Evolutionary conservation across 345 rosid genomes (phyloP).

Genomic region (Arabidopsis arenosa): DNA sequence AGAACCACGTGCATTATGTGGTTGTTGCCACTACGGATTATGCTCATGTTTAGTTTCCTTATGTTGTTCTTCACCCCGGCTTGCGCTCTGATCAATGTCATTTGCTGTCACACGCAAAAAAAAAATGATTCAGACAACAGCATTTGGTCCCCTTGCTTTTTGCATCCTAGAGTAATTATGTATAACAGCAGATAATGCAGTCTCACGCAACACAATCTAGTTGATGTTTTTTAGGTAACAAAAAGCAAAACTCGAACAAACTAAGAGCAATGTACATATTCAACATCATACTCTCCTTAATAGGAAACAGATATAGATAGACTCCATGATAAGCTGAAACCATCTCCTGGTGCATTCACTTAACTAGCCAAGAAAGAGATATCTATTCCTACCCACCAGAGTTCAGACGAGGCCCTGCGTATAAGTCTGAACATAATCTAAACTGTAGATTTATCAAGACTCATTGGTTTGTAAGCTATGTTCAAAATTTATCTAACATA

Average conservation of each 20-base stretch:
- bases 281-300: constrained; percentile 9
- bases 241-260: neutral
- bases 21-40: constrained; percentile 74
- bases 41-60: constrained; percentile 82
- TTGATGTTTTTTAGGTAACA: neutral
- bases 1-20: constrained; percentile 82
- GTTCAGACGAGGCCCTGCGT: neutral
- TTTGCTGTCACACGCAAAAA: constrained; percentile 61
- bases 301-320: too few species aligned
- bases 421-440: neutral
- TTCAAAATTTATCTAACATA: neutral
- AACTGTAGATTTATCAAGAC: neutral
- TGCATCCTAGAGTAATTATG: neutral
- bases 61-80: constrained; percentile 94
- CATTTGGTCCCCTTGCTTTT: too few species aligned
- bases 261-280: neutral
- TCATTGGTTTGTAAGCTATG: neutral
- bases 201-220: neutral
- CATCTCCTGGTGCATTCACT: constrained; percentile 27
- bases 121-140: constrained; percentile 4
- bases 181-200: neutral
- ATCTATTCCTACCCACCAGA: constrained; percentile 21
- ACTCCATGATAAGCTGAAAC: neutral
- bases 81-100: constrained; percentile 85
- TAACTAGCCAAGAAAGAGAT: constrained; percentile 4